A percentile compares a stretch with the other conserved stretches of the same genome.
These are phyloP conservation scores for Vinca minor DNA, from an alignment of 257 asterid genomes.

Conservation along the genomic window DNA sequence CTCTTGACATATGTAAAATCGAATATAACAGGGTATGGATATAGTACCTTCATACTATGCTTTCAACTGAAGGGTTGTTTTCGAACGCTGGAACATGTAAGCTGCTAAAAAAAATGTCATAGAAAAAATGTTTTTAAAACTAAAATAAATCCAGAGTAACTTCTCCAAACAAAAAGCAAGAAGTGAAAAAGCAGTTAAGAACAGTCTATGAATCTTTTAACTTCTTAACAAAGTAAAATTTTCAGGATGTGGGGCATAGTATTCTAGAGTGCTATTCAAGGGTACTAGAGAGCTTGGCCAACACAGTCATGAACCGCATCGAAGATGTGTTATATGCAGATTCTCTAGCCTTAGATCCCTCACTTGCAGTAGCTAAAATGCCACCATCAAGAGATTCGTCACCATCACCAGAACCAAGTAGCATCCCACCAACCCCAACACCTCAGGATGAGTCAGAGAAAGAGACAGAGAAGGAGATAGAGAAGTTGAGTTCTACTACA, in stretches of 20 bases:
- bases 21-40: slow-evolving; percentile 50
- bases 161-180: no score
- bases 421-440: slow-evolving; percentile 21
- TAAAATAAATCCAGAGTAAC: no score
- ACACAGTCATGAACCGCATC: slow-evolving; percentile 66
- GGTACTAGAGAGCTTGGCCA: slow-evolving; percentile 72
- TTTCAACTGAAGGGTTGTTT: no score
- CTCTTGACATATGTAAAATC: slow-evolving; percentile 85
- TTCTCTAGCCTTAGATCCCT: slow-evolving; percentile 43
- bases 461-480: slow-evolving; percentile 40
- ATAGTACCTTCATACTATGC: no score
- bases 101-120: no score
- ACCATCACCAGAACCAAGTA: slow-evolving; percentile 31
- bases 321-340: slow-evolving; percentile 74
- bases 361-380: slow-evolving; percentile 27
- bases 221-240: background rate
- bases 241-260: slow-evolving; percentile 64
- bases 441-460: slow-evolving; percentile 30
- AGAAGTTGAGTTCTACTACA: slow-evolving; percentile 27
- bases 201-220: no score
- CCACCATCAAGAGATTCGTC: slow-evolving; percentile 27
- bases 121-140: no score
- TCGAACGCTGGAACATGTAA: no score
- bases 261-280: slow-evolving; percentile 83
- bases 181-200: no score